A percentile compares a stretch with the other conserved stretches of the same genome.
These are phyloP conservation scores for Kernera saxatilis DNA, from an alignment of 345 rosid genomes.

Conservation along the genomic window DNA sequence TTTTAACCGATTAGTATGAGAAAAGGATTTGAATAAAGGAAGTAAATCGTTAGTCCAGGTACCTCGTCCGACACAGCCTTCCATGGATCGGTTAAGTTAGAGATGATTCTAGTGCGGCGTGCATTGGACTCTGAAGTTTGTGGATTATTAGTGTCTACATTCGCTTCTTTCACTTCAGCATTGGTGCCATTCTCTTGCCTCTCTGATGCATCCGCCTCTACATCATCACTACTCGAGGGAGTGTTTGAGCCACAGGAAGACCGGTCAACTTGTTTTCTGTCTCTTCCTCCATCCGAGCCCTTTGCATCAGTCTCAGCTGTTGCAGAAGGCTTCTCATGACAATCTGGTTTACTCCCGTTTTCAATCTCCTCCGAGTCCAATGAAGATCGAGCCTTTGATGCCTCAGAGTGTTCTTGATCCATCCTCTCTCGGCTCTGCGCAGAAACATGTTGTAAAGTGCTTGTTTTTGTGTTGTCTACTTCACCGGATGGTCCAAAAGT, in stretches of 20 bases:
- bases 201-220: constrained; percentile 64
- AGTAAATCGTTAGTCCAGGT: not conserved
- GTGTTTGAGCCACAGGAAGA: constrained; percentile 96
- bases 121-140: constrained; percentile 38
- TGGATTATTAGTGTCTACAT: constrained; percentile 33
- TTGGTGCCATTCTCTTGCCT: constrained; percentile 42
- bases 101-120: constrained; percentile 58
- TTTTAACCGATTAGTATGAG: not conserved
- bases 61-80: constrained; percentile 91
- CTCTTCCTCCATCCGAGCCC: constrained; percentile 47
- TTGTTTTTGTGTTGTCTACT: constrained; percentile 31
- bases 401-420: constrained; percentile 45
- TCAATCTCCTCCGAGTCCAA: constrained; percentile 45
- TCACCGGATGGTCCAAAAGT: constrained; percentile 39
- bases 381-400: constrained; percentile 48
- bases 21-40: not conserved
- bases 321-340: constrained; percentile 34
- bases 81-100: constrained; percentile 62
- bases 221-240: constrained; percentile 75
- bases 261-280: constrained; percentile 70
- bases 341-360: constrained; percentile 31
- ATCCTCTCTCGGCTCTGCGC: constrained; percentile 33
- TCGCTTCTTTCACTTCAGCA: constrained; percentile 52
- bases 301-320: constrained; percentile 42
- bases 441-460: constrained; percentile 31